These are phyloP conservation scores for Drosera capensis DNA, from an alignment of 148 eudicot genomes.

Conservation along the genomic window DNA sequence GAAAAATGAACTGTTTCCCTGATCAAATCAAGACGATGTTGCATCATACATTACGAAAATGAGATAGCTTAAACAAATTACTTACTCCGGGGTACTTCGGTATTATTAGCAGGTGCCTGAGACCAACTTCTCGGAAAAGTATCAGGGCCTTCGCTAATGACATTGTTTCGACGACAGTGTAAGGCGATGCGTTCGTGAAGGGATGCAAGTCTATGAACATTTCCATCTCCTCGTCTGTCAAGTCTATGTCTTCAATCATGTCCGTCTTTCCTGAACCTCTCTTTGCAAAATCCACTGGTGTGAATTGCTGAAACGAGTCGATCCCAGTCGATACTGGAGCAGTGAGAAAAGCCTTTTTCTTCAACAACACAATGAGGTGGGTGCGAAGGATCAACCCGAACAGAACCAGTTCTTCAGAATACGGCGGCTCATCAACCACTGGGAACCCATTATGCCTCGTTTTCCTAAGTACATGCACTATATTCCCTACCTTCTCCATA, in stretches of 20 bases:
- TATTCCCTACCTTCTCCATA: conserved; percentile 61
- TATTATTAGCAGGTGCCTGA: conserved; percentile 76
- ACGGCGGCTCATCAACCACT: conserved; percentile 57
- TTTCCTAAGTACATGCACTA: conserved; percentile 43
- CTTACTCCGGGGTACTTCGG: conserved; percentile 63
- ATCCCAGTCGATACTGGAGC: conserved; percentile 24
- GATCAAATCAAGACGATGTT: neutral
- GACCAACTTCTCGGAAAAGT: conserved; percentile 86
- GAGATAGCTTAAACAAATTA: neutral
- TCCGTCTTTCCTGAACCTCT: conserved; percentile 45
- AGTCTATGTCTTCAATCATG: conserved; percentile 39
- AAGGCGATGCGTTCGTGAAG: conserved; percentile 73
- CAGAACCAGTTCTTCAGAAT: conserved; percentile 37
- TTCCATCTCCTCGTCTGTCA: conserved; percentile 77
- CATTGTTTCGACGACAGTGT: conserved; percentile 82
- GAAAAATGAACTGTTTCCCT: neutral
- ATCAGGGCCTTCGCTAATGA: conserved; percentile 81
- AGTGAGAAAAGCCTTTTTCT: conserved; percentile 45
- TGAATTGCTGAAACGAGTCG: conserved; percentile 35
- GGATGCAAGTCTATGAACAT: conserved; percentile 89
- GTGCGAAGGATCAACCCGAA: conserved; percentile 65
- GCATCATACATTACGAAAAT: neutral
- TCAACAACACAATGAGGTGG: conserved; percentile 63
- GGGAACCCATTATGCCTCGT: conserved; percentile 87
- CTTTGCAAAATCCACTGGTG: conserved; percentile 68